Conservation (phyloP, 78 protist species). For the Dictyostelium intermedium region DNA sequence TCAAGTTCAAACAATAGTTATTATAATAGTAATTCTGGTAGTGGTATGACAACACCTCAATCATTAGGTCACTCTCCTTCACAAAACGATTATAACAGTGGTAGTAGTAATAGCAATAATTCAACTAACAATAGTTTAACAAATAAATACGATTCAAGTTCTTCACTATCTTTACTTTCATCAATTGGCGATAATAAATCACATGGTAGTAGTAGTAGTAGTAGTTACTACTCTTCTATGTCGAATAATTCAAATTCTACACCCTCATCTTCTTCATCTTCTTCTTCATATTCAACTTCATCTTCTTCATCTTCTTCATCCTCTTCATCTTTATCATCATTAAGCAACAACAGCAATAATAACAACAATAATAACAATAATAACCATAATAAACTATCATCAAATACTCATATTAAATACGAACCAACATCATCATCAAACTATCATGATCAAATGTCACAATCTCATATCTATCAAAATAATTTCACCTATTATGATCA, state of each 20-base stretch:
- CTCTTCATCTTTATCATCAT: background rate
- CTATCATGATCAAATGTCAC: background rate
- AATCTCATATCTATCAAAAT: conserved; percentile 9
- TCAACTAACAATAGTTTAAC: background rate
- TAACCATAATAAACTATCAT: background rate
- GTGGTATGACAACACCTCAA: conserved; percentile 28
- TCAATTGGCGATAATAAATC: conserved; percentile 24
- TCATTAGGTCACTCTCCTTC: conserved; percentile 26
- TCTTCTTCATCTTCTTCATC: background rate
- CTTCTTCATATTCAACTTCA: background rate
- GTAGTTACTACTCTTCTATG: background rate
- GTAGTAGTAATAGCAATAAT: background rate
- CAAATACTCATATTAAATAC: background rate
- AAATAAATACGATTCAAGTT: background rate
- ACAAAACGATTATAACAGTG: background rate
- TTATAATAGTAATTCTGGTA: background rate
- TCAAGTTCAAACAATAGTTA: conserved; percentile 1
- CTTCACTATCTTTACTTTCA: conserved; percentile 2
- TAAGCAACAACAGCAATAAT: too few relatives aligned
- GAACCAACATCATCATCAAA: background rate
- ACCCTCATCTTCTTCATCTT: background rate
- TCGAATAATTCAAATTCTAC: background rate
- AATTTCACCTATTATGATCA: conserved; percentile 47
- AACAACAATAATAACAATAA: too few relatives aligned
- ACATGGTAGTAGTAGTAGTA: background rate